Conservation (phyloP, 176 grass and related monocot species). For the Bromus sterilis region DNA sequence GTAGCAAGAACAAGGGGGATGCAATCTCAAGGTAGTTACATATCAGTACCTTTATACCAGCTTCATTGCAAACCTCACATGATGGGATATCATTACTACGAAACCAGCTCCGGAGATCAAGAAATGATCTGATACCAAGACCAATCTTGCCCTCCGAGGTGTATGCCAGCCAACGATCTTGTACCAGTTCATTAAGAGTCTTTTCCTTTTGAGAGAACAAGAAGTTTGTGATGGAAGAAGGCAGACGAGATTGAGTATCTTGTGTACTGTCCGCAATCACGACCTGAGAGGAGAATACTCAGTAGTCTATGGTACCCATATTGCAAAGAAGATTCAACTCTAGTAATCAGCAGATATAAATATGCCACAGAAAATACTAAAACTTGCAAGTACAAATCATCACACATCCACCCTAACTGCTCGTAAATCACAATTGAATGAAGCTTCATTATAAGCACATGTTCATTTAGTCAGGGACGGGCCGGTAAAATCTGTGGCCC, state of each 20-base stretch:
- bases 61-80: constrained; percentile 85
- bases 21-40: background rate
- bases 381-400: background rate
- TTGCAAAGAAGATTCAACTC: constrained; percentile 13
- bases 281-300: constrained; percentile 34
- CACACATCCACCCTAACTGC: background rate
- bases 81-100: constrained; percentile 60
- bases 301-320: background rate
- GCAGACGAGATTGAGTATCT: constrained; percentile 36
- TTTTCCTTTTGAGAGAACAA: constrained; percentile 78
- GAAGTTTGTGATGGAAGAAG: constrained; percentile 66
- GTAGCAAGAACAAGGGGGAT: background rate
- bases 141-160: constrained; percentile 57
- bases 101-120: constrained; percentile 92
- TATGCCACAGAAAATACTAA: constrained; percentile 5
- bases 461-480: no score
- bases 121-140: constrained; percentile 72
- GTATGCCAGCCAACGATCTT: constrained; percentile 60
- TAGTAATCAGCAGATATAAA: background rate
- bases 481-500: no score
- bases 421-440: background rate
- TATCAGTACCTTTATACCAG: constrained; percentile 68
- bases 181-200: constrained; percentile 67
- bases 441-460: background rate
- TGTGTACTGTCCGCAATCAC: constrained; percentile 37